phyloP scores from a whole-genome alignment of 2,329 filamentous ascomycete species.

The Fusarium sp. region DNA sequence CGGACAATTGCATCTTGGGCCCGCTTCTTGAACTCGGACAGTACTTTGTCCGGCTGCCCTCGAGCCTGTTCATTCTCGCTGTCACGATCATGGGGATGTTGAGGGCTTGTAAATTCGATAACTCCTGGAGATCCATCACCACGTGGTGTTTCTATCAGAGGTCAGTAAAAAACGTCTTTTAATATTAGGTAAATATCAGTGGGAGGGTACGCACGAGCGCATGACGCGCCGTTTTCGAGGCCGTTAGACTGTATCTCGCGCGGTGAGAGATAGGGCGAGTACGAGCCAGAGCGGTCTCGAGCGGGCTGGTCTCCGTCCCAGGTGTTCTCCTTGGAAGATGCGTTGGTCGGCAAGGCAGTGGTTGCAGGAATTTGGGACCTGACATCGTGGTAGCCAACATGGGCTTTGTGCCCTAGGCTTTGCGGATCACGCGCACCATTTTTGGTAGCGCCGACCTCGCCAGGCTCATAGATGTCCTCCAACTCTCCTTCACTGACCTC shows the following conservation, averaged over 20 bases:
- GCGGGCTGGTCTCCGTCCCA: conserved; percentile 27
- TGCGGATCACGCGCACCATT: background rate
- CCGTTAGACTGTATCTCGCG: conserved; percentile 55
- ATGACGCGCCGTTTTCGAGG: conserved; percentile 20
- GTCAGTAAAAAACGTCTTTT: conserved; percentile 16
- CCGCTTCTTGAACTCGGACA: conserved; percentile 63
- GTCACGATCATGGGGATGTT: background rate
- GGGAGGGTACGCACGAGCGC: conserved; percentile 18
- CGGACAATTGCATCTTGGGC: conserved; percentile 77
- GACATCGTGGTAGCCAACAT: background rate
- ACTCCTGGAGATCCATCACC: background rate
- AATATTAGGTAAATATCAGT: too few relatives aligned
- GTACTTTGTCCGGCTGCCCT: conserved; percentile 3
- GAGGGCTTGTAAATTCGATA: background rate
- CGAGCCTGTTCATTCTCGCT: background rate
- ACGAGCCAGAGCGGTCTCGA: conserved; percentile 64
- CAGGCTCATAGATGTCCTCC: conserved; percentile 67
- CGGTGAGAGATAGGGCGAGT: conserved; percentile 65
- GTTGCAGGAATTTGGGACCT: background rate
- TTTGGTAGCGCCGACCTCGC: conserved; percentile 19
- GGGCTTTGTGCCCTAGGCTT: background rate
- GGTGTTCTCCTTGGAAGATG: conserved; percentile 1
- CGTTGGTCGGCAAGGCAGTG: background rate
- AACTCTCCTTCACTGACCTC: conserved; percentile 80
- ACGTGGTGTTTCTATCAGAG: conserved; percentile 20